Evolutionary conservation across 1,139 yeast genomes (phyloP).

Genomic region (Taphrina deformans): DNA sequence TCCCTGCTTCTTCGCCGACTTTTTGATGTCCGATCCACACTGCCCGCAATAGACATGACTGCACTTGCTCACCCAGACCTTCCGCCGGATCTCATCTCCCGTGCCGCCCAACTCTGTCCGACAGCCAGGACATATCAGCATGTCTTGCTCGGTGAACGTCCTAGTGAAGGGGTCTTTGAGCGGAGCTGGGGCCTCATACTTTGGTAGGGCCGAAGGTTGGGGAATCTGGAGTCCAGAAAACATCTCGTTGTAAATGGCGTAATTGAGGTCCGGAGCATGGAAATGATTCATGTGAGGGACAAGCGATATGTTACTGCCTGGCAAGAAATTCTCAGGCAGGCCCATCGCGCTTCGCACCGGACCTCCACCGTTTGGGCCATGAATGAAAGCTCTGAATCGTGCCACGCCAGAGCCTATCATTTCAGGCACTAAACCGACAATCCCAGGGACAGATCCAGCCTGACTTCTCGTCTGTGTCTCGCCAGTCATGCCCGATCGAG

Average conservation of each 20-base stretch:
- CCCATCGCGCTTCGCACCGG: background rate
- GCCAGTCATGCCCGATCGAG: background rate
- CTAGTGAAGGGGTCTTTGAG: constrained; percentile 31
- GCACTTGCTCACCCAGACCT: constrained; percentile 34
- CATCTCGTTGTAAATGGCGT: background rate
- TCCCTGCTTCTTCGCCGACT: constrained; percentile 13
- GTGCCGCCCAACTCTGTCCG: constrained; percentile 28
- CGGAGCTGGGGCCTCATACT: constrained; percentile 26
- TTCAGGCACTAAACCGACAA: background rate
- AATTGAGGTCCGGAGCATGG: constrained; percentile 13
- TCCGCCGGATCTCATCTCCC: constrained; percentile 23
- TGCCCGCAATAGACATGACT: constrained; percentile 37
- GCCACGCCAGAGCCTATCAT: background rate
- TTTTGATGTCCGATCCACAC: constrained; percentile 24
- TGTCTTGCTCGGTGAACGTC: constrained; percentile 17
- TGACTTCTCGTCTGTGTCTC: background rate
- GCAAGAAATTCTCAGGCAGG: background rate
- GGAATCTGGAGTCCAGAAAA: background rate
- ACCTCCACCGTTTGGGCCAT: constrained; percentile 30
- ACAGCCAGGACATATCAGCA: constrained; percentile 35
- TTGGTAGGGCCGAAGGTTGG: background rate
- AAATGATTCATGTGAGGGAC: background rate
- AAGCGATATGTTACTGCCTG: background rate
- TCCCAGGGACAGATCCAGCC: background rate
- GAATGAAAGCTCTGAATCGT: background rate